Conservation (phyloP, 2,329 filamentous ascomycete genomes). For the Diaporthe vexans region DNA sequence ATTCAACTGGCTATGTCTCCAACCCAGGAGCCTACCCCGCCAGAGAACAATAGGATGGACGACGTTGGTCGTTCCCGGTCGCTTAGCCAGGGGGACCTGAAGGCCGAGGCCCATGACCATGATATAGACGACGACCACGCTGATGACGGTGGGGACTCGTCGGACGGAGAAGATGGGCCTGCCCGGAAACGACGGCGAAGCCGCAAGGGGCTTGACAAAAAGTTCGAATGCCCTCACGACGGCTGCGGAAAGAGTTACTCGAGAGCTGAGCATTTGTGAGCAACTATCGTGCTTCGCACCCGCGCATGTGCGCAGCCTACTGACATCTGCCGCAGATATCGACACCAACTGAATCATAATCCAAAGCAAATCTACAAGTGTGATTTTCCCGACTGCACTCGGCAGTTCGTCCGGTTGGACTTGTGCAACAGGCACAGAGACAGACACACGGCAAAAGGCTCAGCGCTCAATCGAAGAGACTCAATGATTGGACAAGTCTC, state of each 20-base stretch:
- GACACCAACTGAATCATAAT: conserved; percentile 95
- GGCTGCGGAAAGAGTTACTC: conserved; percentile 98
- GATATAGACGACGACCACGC: conserved; percentile 56
- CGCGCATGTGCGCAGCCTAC: conserved; percentile 29
- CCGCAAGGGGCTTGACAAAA: conserved; percentile 84
- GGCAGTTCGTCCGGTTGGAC: conserved; percentile 93
- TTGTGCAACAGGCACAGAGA: conserved; percentile 89
- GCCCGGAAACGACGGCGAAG: conserved; percentile 76
- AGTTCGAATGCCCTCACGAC: conserved; percentile 86
- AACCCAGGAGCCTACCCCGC: conserved; percentile 57
- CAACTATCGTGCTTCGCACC: conserved; percentile 44
- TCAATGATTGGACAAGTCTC: conserved; percentile 69
- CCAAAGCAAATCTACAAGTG: conserved; percentile 96
- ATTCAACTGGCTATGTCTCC: conserved; percentile 60
- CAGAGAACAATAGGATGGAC: conserved; percentile 57
- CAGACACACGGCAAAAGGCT: conserved; percentile 84
- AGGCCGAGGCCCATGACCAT: conserved; percentile 54
- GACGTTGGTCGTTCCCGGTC: conserved; percentile 56
- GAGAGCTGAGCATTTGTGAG: conserved; percentile 92
- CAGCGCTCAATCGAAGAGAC: conserved; percentile 81
- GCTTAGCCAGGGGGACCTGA: conserved; percentile 59
- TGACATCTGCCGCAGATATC: conserved; percentile 67
- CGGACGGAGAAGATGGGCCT: conserved; percentile 65
- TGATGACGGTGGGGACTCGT: conserved; percentile 58
- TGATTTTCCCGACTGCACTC: conserved; percentile 90